Evolutionary conservation across 441 rosid species (phyloP).

Genomic region (Omphalea diandra): DNA sequence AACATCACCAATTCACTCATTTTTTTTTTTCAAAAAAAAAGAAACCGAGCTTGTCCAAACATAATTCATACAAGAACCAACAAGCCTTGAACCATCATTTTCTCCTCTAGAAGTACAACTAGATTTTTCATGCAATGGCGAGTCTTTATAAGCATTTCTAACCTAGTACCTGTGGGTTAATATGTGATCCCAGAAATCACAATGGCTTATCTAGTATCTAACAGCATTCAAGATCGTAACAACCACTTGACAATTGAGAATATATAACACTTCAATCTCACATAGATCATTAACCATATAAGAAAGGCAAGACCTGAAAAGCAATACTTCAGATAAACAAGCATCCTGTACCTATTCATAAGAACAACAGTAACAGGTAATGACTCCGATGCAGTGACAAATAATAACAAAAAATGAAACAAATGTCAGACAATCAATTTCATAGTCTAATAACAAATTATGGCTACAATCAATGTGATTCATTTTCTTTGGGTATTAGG

Average conservation of each 20-base stretch:
- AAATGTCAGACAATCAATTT: neutral
- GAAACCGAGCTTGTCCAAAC: too few relatives aligned
- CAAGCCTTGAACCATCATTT: neutral
- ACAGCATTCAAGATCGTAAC: neutral
- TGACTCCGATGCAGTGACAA: too few relatives aligned
- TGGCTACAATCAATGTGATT: too few relatives aligned
- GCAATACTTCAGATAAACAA: slow-evolving; percentile 96
- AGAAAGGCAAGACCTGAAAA: slow-evolving; percentile 96
- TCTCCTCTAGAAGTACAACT: neutral
- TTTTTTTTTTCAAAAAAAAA: neutral
- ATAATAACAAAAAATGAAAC: too few relatives aligned
- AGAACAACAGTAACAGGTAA: slow-evolving; percentile 21
- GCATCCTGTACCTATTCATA: slow-evolving; percentile 95
- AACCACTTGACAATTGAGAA: neutral
- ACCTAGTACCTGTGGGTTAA: neutral
- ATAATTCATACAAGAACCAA: neutral
- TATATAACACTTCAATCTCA: neutral
- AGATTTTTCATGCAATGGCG: neutral
- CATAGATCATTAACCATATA: neutral
- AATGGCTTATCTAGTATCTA: neutral
- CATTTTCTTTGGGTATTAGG: too few relatives aligned
- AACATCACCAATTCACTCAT: neutral
- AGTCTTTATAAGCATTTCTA: neutral
- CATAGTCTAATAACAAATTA: too few relatives aligned
- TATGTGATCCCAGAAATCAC: neutral